Evolutionary conservation across 768 basidiomycete species (phyloP).

Genomic region (Hysterangium stoloniferum): DNA sequence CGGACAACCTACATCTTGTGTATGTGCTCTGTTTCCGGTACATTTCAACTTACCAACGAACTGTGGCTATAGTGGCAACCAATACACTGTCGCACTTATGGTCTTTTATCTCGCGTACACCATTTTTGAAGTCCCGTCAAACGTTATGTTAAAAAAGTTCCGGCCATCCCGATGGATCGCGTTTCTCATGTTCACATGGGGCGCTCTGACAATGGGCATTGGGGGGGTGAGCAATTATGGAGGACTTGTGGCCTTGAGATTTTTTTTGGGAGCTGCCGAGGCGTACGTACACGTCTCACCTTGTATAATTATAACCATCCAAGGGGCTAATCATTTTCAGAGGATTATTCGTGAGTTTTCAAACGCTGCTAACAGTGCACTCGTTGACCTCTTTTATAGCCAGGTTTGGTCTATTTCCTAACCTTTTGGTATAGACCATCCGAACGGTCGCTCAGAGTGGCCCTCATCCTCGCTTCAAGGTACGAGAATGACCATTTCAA

Average conservation of each 20-base stretch:
- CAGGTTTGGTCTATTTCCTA: conserved; percentile 33
- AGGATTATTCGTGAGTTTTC: conserved; percentile 4
- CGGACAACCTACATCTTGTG: conserved; percentile 22
- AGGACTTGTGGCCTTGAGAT: conserved; percentile 33
- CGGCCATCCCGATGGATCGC: conserved; percentile 33
- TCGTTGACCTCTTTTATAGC: conserved; percentile 22
- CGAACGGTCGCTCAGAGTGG: conserved; percentile 19
- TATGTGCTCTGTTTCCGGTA: neutral
- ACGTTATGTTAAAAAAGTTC: conserved; percentile 32
- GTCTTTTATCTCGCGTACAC: conserved; percentile 35
- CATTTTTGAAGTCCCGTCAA: conserved; percentile 33
- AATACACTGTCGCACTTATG: conserved; percentile 32
- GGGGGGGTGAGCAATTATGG: conserved; percentile 30
- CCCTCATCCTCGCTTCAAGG: conserved; percentile 25
- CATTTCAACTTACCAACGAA: neutral
- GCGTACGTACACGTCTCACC: conserved; percentile 20
- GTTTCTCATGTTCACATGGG: conserved; percentile 34
- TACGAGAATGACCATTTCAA: neutral
- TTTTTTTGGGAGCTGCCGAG: conserved; percentile 37
- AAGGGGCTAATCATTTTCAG: neutral
- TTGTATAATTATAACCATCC: neutral
- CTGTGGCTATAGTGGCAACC: conserved; percentile 8
- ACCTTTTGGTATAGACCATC: conserved; percentile 38
- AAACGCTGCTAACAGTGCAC: neutral
- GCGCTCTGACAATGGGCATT: conserved; percentile 30